A percentile compares a stretch with the other conserved stretches of the same genome.
Evolutionary conservation across 441 rosid genomes (phyloP).

Genomic region (Eruca vesicaria): DNA sequence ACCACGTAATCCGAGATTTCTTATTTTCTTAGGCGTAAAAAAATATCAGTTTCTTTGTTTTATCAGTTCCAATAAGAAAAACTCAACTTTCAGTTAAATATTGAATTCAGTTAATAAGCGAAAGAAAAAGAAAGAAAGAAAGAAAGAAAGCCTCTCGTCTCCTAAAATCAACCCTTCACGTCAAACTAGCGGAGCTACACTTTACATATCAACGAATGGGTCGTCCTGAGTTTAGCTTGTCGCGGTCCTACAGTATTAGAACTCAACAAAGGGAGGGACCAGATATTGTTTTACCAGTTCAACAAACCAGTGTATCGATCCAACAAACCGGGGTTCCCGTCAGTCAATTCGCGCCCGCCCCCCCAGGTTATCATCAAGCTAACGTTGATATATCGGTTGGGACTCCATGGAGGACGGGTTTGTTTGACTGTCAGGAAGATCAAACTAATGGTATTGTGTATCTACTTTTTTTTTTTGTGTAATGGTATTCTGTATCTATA

Average conservation of each 20-base stretch:
- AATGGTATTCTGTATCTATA: too few species aligned
- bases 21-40: too few species aligned
- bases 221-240: too few species aligned
- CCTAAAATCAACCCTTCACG: slow-evolving; percentile 14
- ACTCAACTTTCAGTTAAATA: too few species aligned
- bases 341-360: slow-evolving; percentile 23
- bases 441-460: slow-evolving; percentile 38
- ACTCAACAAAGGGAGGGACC: slow-evolving; percentile 9
- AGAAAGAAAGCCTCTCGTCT: background rate
- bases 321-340: slow-evolving; percentile 24
- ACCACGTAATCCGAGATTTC: too few species aligned
- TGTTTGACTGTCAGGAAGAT: slow-evolving; percentile 43
- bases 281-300: too few species aligned
- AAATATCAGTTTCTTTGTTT: too few species aligned
- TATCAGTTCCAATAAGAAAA: too few species aligned
- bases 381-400: slow-evolving; percentile 29
- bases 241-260: too few species aligned
- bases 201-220: slow-evolving; percentile 28
- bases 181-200: slow-evolving; percentile 2
- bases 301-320: slow-evolving; percentile 8
- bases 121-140: too few species aligned
- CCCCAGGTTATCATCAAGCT: slow-evolving; percentile 28
- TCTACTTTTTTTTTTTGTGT: too few species aligned
- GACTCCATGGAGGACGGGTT: slow-evolving; percentile 42
- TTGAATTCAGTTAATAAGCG: too few species aligned